Base-by-base conservation (phyloP, 208 protist species). In the Trypanosomatidae sp. region DNA sequence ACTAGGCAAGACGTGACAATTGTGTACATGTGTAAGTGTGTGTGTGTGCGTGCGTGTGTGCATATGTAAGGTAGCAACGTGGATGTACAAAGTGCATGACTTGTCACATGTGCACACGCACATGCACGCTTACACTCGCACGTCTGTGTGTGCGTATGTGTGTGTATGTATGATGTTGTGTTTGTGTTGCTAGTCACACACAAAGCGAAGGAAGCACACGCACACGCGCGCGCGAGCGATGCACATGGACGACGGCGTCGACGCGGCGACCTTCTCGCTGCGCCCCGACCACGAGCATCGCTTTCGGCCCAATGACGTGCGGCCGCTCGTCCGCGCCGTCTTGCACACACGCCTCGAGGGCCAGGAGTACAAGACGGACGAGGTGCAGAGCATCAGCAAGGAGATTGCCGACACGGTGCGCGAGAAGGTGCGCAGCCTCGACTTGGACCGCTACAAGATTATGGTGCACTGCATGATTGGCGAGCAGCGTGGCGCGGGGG, bases 401-500 rank as follows among this genome's bases (percentile, higher is more conserved):
- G 85, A 96, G 54, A 88, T 96, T 39, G 86, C 89, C 6, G 89
- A 96, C 40, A 78, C 63, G 0, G 66, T 94, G 28, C 89, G 89
- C 5, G 86, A 96, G 43, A 70, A 71, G 41, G 66, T 94, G 28
- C 67, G 85, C 18, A 42, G 33, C 2, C 60, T 92, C 41, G 83
- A 92, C n/a, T 57, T 92, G 1, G 86, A 95, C 24, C 67, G 88
- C 8, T 96, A 96, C 68, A 95, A 95, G 56, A 84, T 95, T 23
- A 68, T 95, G 18, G 91, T 95, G 15, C 71, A 95, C 55, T 92
- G 88, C 49, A 88, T 96, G 78, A 92, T 96, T 56, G 83, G 88
- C 2, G 91, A 96, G 58, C 88, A 95, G 56, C 80, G 80, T 10
- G 91, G 91, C 0, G 73, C 92, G 38, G 91, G 91, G 6, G 30